phyloP scores from a whole-genome alignment of 2,329 filamentous ascomycete genomes.

The Emmonsia crescens region DNA sequence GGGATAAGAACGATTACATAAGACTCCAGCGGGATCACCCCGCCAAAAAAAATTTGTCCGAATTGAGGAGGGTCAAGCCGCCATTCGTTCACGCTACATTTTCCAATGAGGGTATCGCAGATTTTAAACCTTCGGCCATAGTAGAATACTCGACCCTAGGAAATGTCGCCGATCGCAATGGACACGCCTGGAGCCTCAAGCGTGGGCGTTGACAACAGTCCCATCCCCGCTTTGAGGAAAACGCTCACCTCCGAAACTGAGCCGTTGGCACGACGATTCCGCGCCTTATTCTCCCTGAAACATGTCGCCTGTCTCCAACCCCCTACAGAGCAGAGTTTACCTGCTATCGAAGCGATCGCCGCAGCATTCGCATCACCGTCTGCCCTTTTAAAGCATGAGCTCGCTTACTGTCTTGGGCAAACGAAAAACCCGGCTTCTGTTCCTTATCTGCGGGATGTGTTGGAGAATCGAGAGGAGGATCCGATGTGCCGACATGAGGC shows the following conservation, averaged over 20 bases:
- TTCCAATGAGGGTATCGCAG: background rate
- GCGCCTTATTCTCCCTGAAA: constrained; percentile 95
- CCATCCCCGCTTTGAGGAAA: constrained; percentile 45
- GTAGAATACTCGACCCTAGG: background rate
- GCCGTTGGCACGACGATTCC: constrained; percentile 79
- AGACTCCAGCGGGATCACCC: background rate
- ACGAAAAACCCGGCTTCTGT: constrained; percentile 67
- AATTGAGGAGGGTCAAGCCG: background rate
- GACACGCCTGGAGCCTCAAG: background rate
- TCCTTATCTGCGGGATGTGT: constrained; percentile 58
- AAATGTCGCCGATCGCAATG: background rate
- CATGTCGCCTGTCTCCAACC: constrained; percentile 65
- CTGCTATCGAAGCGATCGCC: constrained; percentile 70
- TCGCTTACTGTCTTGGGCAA: constrained; percentile 94
- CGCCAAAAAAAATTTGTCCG: background rate
- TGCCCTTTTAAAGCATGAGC: constrained; percentile 86
- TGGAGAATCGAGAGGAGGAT: constrained; percentile 73
- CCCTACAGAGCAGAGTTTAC: constrained; percentile 46
- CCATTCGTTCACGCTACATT: too few species aligned
- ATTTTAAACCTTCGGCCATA: background rate
- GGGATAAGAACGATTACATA: background rate
- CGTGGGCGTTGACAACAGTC: background rate
- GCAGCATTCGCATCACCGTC: constrained; percentile 76
- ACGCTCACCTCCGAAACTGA: constrained; percentile 70
- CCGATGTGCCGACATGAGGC: constrained; percentile 94